A percentile compares a stretch with the other conserved stretches of the same genome.
Conservation (phyloP, 106 monocot species). For the Cymbidium sinense region DNA sequence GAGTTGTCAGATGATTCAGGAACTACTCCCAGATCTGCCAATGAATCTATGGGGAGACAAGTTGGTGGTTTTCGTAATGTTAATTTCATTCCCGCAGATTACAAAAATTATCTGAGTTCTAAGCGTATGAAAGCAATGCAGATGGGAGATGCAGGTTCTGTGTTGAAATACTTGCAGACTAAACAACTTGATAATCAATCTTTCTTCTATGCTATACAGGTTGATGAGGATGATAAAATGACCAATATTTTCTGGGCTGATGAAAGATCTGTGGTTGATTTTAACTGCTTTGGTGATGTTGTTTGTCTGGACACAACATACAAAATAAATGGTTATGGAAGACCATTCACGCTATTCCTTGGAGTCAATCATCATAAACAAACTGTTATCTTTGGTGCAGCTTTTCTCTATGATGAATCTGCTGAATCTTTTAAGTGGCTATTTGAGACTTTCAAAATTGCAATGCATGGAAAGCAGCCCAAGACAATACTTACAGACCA, state of each 20-base stretch:
- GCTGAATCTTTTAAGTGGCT: slow-evolving; percentile 47
- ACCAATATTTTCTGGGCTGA: slow-evolving; percentile 56
- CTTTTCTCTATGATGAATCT: slow-evolving; percentile 44
- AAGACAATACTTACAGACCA: slow-evolving; percentile 38
- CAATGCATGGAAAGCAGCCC: slow-evolving; percentile 44
- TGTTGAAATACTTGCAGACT: slow-evolving; percentile 38
- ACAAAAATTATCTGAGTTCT: slow-evolving; percentile 26
- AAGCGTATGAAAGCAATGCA: slow-evolving; percentile 50
- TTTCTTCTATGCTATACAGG: slow-evolving; percentile 39
- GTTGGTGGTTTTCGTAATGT: slow-evolving; percentile 13
- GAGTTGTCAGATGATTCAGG: slow-evolving; percentile 44
- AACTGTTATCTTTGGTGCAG: slow-evolving; percentile 37
- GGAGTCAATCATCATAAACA: slow-evolving; percentile 56
- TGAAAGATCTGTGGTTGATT: slow-evolving; percentile 35
- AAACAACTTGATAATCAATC: slow-evolving; percentile 40
- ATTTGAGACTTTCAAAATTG: slow-evolving; percentile 49
- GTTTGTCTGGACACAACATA: slow-evolving; percentile 42
- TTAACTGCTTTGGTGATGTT: slow-evolving; percentile 43
- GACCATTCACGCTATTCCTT: slow-evolving; percentile 36
- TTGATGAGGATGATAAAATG: slow-evolving; percentile 51
- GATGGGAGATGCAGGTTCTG: slow-evolving; percentile 39
- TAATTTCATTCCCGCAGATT: slow-evolving; percentile 28
- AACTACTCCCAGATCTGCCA: slow-evolving; percentile 20
- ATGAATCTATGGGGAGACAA: slow-evolving; percentile 11
- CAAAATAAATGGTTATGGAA: slow-evolving; percentile 38